Evolutionary conservation across 805 yeast genomes (phyloP), one percentile per base, ranked within the genome.

Genomic region (Zygosaccharomyces bisporus): DNA sequence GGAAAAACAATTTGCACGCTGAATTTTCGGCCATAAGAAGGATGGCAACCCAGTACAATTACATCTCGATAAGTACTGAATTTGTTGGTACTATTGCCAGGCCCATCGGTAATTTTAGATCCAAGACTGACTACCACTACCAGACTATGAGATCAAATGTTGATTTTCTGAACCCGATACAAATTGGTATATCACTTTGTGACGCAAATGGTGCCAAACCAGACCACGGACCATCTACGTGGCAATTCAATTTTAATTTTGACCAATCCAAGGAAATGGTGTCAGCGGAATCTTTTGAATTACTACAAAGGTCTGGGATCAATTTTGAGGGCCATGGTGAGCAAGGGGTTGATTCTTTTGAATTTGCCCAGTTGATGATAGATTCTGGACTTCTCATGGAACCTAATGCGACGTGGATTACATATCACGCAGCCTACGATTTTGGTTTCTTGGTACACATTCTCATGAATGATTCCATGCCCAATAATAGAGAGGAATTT

Each of bases 21-120:
- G 93, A 84, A 57, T 79, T 84, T 64, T 75, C 73, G 46, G 66
- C 75, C 9, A 76, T 85, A 40, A 73, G 89, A 50, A 73, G 75
- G 41, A 71, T 81, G 33, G 76, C 71, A 42, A 75, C 75, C 46
- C 61, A 57, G 29, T 81, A 75, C 55, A 76, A 80, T 44, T 71
- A 73, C 53, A 76, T 84, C 19, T 76, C 86, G 2, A 76, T 89
- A 46, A 90, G 89, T 55, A 89, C 95, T 37, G 98, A 93, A 64
- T 89, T 93, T 60, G 96, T 96, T 0, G 99, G 99, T 0, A 86
- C 95, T 17, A 83, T 91, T 20, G 96, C 96, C 2, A 77, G 99
- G 56, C 99, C 99, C 12, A 86, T 93, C 48, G 99, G 99, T 14
- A 80, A 86, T 14, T 93, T 93, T 67, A 80, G 87, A 56, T 81